Percentiles rank a stretch among this genome's conserved stretches.
These are phyloP conservation scores for Lactarius sp. DNA, from an alignment of 768 basidiomycete species.

Conservation along the genomic window DNA sequence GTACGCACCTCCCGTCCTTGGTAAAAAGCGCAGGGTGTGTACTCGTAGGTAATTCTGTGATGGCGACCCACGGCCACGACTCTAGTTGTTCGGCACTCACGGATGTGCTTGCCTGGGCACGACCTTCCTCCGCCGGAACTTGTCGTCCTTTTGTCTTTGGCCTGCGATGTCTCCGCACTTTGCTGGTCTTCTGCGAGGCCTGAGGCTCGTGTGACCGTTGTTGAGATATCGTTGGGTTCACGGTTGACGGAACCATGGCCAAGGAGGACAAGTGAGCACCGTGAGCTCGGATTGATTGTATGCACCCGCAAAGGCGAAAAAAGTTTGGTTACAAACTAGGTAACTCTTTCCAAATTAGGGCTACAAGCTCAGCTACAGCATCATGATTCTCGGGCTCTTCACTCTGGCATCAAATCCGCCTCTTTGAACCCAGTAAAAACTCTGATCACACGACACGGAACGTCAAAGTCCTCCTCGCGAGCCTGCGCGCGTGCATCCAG, in stretches of 20 bases:
- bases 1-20: slow-evolving; percentile 73
- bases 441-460: slow-evolving; percentile 55
- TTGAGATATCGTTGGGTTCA: background rate
- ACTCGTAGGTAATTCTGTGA: slow-evolving; percentile 64
- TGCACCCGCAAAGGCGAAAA: background rate
- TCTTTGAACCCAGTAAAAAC: slow-evolving; percentile 57
- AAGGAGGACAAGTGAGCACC: background rate
- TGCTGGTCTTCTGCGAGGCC: background rate
- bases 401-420: background rate
- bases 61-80: slow-evolving; percentile 61
- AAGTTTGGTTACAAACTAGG: slow-evolving; percentile 8
- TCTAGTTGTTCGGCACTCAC: slow-evolving; percentile 12
- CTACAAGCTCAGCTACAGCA: slow-evolving; percentile 12
- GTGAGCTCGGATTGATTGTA: background rate
- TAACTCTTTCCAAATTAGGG: slow-evolving; percentile 14
- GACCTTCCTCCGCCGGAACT: slow-evolving; percentile 28
- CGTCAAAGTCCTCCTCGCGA: slow-evolving; percentile 44
- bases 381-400: too few relatives aligned
- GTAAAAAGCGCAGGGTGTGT: slow-evolving; percentile 75
- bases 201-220: background rate
- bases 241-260: slow-evolving; percentile 12
- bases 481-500: slow-evolving; percentile 50
- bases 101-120: slow-evolving; percentile 26
- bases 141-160: slow-evolving; percentile 38
- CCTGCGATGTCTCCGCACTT: slow-evolving; percentile 26